Evolutionary conservation across 371 early-diverging fungal genomes (phyloP).

Genomic region (Mucor mucedo): DNA sequence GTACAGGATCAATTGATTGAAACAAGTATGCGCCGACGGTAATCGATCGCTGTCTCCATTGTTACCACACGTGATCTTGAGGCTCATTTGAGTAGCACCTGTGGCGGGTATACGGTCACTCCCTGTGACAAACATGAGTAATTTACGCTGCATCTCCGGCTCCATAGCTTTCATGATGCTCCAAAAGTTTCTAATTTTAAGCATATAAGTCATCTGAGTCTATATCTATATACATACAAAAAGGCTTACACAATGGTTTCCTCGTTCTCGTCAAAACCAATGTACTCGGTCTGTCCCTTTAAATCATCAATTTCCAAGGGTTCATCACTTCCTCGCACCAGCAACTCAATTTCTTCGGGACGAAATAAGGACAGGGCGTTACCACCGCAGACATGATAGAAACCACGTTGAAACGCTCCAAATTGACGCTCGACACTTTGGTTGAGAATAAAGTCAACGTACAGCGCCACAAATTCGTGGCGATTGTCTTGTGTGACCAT

Average conservation of each 20-base stretch:
- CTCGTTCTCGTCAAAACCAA: constrained; percentile 66
- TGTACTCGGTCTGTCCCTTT: constrained; percentile 80
- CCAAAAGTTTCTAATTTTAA: constrained; percentile 79
- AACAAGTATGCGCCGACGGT: constrained; percentile 97
- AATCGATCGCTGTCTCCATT: constrained; percentile 66
- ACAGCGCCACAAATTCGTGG: constrained; percentile 82
- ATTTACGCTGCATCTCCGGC: constrained; percentile 72
- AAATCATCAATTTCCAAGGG: constrained; percentile 82
- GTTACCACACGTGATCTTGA: constrained; percentile 84
- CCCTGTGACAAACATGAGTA: constrained; percentile 96
- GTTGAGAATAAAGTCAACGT: constrained; percentile 83
- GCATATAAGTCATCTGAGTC: too few relatives aligned
- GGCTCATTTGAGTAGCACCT: constrained; percentile 77
- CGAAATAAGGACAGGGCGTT: constrained; percentile 88
- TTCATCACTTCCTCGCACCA: constrained; percentile 92
- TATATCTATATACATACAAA: background rate
- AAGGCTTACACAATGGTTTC: constrained; percentile 55
- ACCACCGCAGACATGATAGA: constrained; percentile 90
- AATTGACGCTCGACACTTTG: constrained; percentile 81
- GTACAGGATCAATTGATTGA: constrained; percentile 92
- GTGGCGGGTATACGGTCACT: constrained; percentile 95
- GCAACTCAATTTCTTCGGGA: constrained; percentile 95
- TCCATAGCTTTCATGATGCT: constrained; percentile 76
- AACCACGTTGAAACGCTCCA: constrained; percentile 90
- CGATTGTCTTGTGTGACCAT: constrained; percentile 81